Base-by-base conservation (phyloP, 192 early-diverging fungal genomes). In the Coemansia sp. region DNA sequence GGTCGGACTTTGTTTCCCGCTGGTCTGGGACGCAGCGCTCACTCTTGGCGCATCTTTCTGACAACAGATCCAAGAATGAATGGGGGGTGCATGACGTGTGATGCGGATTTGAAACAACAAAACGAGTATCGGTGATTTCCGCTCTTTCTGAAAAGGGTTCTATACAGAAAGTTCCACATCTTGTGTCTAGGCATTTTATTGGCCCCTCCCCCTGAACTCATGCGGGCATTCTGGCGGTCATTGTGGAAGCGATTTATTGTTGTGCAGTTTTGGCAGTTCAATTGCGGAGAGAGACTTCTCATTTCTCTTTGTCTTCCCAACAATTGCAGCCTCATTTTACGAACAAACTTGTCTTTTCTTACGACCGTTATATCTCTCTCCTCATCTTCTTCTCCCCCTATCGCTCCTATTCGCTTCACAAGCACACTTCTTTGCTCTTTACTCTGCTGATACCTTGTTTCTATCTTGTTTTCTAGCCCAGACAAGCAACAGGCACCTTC, bases 321-420 rank as follows among this genome's bases (percentile, higher is more conserved):
- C 22, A 50, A 9, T 50, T 10, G 20, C 19, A 5, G 20, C 20
- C 48, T 50, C 48, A 23, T 50, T 50, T 50, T 50, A 50, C 48
- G 22, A 50, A 20, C 7, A 23, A 23, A 50, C 48, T 50, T 50
- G 19, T 20, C 48, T 23, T 50, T 23, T 50, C 8, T 14, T 8
- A 8, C 41, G 10, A 6, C 41, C 6, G 14, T 43, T 38, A 7
- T 38, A 38, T 50, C 20, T 50, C 22, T 5, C 48, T 55, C 22
- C 32, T 55, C 32, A 6, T 34, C 5, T 61, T 22, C n/a, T 46
- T 55, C 33, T 19, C 43, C 7, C 9, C 38, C 3, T 52, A 13
- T 53, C 60, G 35, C 55, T 43, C 25, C 63, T 59, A 57, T 58
- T 65, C 19, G 33, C 53, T 46, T 34, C 33, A 9, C 53, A 46